Evolutionary conservation across 2,329 filamentous ascomycete genomes (phyloP), one percentile per base, ranked within the genome.

Genomic region (Fusarium ramigenum): DNA sequence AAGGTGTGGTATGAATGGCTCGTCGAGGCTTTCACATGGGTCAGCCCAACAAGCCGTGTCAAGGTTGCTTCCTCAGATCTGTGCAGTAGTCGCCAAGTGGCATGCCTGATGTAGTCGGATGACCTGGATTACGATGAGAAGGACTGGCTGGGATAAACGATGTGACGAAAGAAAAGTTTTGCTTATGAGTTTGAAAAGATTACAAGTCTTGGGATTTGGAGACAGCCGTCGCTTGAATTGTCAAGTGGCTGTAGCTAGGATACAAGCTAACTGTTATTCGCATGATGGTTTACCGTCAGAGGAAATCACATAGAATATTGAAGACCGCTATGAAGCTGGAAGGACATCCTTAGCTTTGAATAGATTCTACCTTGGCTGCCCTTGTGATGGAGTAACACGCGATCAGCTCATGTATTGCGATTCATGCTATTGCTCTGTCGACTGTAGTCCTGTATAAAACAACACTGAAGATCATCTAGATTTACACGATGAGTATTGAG

Each of bases 1-100:
- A 97, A 93, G 81, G 96, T 99, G 12, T 99, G 96, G 97, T 99
- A 99, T 81, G 96, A 99, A 82, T 99, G 96, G 96, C 87, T 96
- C 69, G 92, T 98, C 5, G 96, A 98, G 82, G 93, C 93, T 16
- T 98, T 92, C 81, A 88, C 87, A 25, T 91, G 89, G 85, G 83
- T 89, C 56, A 88, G 88, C 2, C 87, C 87, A n/a, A 85, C 87
- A 43, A 85, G 86, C 74, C 85, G 91, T 62, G 86, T 93, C 82
- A 92, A 92, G 82, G 84, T 94, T 23, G 91, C 86, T 9, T 85
- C 86, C 53, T 92, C 90, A 50, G 91, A 92, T 58, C 80, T 93
- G 75, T 92, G 92, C 78, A 93, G 89, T 77, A 93, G 91, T 79
- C 87, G 89, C 63, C 90, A 91, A 80, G 88, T 92, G 70, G 92